A percentile compares a stretch with the other conserved stretches of the same genome.
Evolutionary conservation across 352 stramenopile genomes (phyloP).

Genomic region (Blastocystis sp.): DNA sequence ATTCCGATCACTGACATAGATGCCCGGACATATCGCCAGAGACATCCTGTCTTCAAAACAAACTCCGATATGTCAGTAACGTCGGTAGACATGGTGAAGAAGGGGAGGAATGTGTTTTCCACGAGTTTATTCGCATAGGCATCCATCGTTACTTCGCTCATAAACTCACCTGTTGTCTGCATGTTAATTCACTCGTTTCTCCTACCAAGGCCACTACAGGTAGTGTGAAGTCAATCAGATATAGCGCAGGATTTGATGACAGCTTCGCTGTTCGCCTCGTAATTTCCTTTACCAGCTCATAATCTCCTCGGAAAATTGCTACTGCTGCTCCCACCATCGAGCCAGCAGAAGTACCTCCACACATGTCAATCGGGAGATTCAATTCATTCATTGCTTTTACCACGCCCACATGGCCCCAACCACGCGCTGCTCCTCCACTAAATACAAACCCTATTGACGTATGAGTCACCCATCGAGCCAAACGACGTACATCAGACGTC

Average conservation of each 20-base stretch:
- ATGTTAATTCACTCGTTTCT: not conserved
- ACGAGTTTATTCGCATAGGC: conserved; percentile 64
- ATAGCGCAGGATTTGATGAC: conserved; percentile 6
- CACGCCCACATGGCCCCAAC: conserved; percentile 85
- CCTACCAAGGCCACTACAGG: conserved; percentile 1
- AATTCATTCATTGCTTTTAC: conserved; percentile 81
- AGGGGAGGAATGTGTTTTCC: conserved; percentile 81
- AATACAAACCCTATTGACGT: conserved; percentile 84
- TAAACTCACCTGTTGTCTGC: conserved; percentile 46
- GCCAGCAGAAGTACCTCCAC: conserved; percentile 76
- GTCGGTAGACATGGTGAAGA: conserved; percentile 83
- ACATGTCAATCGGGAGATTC: conserved; percentile 82
- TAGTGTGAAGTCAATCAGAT: conserved; percentile 43
- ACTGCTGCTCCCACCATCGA: conserved; percentile 23
- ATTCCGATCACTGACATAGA: conserved; percentile 72
- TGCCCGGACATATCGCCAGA: conserved; percentile 81
- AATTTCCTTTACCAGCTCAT: conserved; percentile 44
- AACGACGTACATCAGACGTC: conserved; percentile 71
- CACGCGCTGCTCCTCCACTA: conserved; percentile 81
- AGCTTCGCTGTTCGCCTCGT: not conserved
- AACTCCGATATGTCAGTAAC: conserved; percentile 76
- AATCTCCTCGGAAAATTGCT: conserved; percentile 29
- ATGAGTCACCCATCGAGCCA: conserved; percentile 81
- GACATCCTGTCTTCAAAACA: conserved; percentile 74
- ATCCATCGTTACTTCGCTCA: conserved; percentile 60